Base-by-base conservation (phyloP, 208 protist genomes). In the Leishmania gerbilli region DNA sequence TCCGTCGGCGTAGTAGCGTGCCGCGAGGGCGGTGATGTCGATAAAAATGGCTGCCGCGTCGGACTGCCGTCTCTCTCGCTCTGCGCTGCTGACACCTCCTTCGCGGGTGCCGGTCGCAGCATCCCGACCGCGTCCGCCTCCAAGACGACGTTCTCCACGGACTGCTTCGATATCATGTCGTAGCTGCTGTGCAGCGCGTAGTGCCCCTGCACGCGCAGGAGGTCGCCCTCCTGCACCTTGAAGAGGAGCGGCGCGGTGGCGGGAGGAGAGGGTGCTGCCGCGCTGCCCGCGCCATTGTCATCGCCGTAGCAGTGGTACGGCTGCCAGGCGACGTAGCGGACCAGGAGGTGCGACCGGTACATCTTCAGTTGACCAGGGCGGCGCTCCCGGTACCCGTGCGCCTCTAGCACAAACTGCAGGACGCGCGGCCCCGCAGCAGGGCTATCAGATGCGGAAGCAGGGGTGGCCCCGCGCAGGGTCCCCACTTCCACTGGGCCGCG, bases 91-190 rank as follows among this genome's bases (percentile, higher is more conserved):
- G 60, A 15, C 3, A n/a, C 13, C 5, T 37, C n/a, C n/a, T 31
- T 9, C n/a, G 37, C 37, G 1, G 55, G 27, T 37, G 77, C 74
- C 47, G n/a, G 27, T 34, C 79, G 79, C 77, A 96, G 79, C 68
- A 94, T 76, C 24, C 89, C 90, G 37, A 96, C 76, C 27, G 79
- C 76, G n/a, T 88, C 88, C 19, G 91, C 93, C 49, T 96, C 90
- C 67, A 96, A 69, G n/a, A 95, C 87, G 27, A 83, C 76, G 75
- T 95, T 94, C 79, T 96, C 93, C 11, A 92, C 79, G 7, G 79
- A 76, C 74, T 85, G 84, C 83, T 94, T 96, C 34, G 93, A 93
- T 19, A 95, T 77, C 80, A 94, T 79, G 85, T 96, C 93, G 84
- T 88, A 94, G 74, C 83, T 93, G 37, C 75, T 83, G 83, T 96